phyloP scores from a whole-genome alignment of 805 yeast species.

The Hyphopichia homilentoma region DNA sequence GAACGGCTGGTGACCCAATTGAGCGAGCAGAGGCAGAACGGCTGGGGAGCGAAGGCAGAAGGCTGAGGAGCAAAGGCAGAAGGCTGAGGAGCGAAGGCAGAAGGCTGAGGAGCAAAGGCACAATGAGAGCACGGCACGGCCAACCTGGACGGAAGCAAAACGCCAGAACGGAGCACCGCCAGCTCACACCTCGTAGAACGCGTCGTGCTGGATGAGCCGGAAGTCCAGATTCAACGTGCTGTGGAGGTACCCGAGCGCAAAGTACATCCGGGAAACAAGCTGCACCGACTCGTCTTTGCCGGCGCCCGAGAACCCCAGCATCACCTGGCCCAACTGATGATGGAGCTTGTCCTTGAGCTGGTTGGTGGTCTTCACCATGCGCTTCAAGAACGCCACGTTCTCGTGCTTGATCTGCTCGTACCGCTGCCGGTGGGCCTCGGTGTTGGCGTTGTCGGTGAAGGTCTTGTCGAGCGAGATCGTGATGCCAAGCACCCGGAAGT shows the following conservation, averaged over 20 bases:
- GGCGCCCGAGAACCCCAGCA: conserved; percentile 7
- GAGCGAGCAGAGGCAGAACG: too few species aligned
- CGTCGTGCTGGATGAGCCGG: conserved; percentile 1
- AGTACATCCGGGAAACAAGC: conserved; percentile 20
- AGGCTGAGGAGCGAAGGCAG: too few species aligned
- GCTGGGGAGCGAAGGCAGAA: too few species aligned
- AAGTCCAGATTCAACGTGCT: background rate
- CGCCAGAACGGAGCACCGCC: too few species aligned
- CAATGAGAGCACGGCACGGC: too few species aligned
- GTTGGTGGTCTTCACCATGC: conserved; percentile 3
- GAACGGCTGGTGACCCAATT: too few species aligned
- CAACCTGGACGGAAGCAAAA: too few species aligned
- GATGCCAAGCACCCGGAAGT: conserved; percentile 14
- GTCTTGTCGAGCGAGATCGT: conserved; percentile 3
- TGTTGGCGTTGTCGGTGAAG: conserved; percentile 1
- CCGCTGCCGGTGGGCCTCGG: background rate
- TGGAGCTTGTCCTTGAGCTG: conserved; percentile 13
- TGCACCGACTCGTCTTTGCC: conserved; percentile 18
- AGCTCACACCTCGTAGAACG: conserved; percentile 3
- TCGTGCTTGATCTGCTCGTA: conserved; percentile 3
- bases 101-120: too few species aligned
- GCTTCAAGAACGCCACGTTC: conserved; percentile 1
- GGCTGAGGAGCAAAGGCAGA: too few species aligned
- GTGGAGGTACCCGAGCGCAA: conserved; percentile 4
- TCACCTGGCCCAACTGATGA: conserved; percentile 15